phyloP scores from a whole-genome alignment of 805 yeast genomes.

The Starmerella davenportii region DNA sequence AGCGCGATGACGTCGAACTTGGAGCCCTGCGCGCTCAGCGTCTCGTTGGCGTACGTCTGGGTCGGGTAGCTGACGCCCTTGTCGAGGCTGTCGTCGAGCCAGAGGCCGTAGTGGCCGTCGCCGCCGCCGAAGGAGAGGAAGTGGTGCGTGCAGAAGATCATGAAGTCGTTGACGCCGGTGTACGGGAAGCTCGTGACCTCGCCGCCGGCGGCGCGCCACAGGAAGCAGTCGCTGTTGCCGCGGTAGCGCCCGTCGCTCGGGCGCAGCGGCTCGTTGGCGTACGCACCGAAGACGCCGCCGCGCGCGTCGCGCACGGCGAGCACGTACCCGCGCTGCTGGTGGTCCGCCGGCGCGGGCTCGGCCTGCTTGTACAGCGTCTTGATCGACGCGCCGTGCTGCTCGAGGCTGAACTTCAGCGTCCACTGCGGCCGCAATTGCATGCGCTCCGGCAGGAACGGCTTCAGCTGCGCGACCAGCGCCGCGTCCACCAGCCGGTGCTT shows the following conservation, averaged over 20 bases:
- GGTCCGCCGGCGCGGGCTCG: conserved; percentile 29
- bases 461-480: conserved; percentile 56
- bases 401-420: conserved; percentile 65
- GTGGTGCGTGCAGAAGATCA: conserved; percentile 60
- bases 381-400: conserved; percentile 80
- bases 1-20: conserved; percentile 60
- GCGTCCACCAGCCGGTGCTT: conserved; percentile 37
- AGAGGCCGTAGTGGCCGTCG: conserved; percentile 79
- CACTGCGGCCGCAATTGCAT: conserved; percentile 62
- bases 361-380: conserved; percentile 51
- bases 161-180: conserved; percentile 74
- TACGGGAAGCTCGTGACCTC: conserved; percentile 62
- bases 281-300: conserved; percentile 59
- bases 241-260: conserved; percentile 51
- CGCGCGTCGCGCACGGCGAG: conserved; percentile 49
- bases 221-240: conserved; percentile 90
- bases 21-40: conserved; percentile 38
- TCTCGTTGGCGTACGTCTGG: conserved; percentile 80
- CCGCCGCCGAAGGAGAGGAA: conserved; percentile 82
- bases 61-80: conserved; percentile 66
- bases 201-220: conserved; percentile 51
- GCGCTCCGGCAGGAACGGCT: conserved; percentile 58
- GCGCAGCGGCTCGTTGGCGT: conserved; percentile 46
- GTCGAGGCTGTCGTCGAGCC: conserved; percentile 58
- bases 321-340: conserved; percentile 41